Base-by-base conservation (phyloP, 805 yeast genomes). In the Saccharomycopsis synnaedendra region DNA sequence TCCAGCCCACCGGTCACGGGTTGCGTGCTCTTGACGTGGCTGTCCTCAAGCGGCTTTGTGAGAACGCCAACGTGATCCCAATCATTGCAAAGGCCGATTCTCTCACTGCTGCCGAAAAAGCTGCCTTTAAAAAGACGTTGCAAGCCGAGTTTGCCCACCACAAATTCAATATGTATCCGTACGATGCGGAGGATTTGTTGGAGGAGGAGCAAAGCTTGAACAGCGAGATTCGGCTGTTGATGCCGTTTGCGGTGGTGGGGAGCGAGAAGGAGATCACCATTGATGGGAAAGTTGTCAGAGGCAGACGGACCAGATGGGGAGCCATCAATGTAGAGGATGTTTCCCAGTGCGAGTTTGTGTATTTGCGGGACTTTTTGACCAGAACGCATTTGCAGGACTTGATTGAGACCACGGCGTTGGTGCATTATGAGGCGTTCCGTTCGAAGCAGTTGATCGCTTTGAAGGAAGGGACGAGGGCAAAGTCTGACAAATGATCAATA, bases 241-340 rank as follows among this genome's bases (percentile, higher is more conserved):
- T 89, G 56, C 98, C 98, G 31, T 90, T 93, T 70, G 97, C 97
- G 1, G 79, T 90, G 37, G 87, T 89, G 49, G 98, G 97, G 41
- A 82, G 95, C 8, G 94, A 87, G 62, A 78, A 74, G 49, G 82
- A 82, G 57, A 76, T 85, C 54, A 75, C 78, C 47, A 71, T 84
- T 46, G 79, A 81, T 59, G 96, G 96, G 40, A 85, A 82, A 58
- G 68, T 74, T 30, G 84, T 88, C 42, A 82, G 90, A 58, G 96
- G 96, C 44, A 81, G 97, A 68, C 80, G 85, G 68, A 88, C 94
- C 48, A 80, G 82, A 61, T 90, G 96, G 96, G 97, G 97, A 29
- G 74, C 83, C 11, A 83, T 90, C 60, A 85, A 88, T 64, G 86
- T 93, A 52, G 97, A 89, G 68, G 96, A 93, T 67, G 88, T 86